Evolutionary conservation across 2,329 filamentous ascomycete genomes (phyloP), one percentile per base, ranked within the genome.

Genomic region (Ustilaginoidea virens): DNA sequence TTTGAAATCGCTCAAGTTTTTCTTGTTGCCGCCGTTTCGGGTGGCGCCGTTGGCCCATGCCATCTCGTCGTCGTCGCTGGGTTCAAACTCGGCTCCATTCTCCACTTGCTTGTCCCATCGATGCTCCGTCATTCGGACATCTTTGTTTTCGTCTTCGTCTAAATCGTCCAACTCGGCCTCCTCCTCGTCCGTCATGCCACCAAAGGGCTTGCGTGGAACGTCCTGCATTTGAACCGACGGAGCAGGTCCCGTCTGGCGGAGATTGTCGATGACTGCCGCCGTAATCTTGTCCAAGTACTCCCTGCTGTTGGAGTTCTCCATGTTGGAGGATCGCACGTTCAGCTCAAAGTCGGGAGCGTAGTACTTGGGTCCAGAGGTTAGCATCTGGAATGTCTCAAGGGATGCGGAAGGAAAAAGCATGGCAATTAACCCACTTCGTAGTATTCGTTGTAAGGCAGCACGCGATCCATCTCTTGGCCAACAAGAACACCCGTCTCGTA

Each of bases 401-500:
- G 3, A 13, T 27, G 9, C 5, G 11, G 6, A 6, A n/a, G 7
- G 11, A 23, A n/a, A 13, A 5, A 5, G 7, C 2, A 19, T 10
- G 10, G n/a, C n/a, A n/a, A n/a, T n/a, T n/a, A n/a, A 44, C 55
- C 46, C 52, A 74, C 72, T 49, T 76, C 71, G 49, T 96, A 96
- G 53, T 96, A 96, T 59, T 96, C 87, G 38, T 93, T 96, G 53
- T 85, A 96, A 1, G 87, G 87, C 23, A 96, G 64, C n/a, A 80
- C 75, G 5, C 78, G 67, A 8, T 73, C 67, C 67, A 96, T 81
- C 17, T 81, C 68, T 35, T 86, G 73, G 17, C 81, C 81, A 13
- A 94, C 81, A 7, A 96, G 66, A 33, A 85, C 69, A 39, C 87
- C 87, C 2, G 90, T 98, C 56, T 98, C 90, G 50, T 87, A 92